Conservation (phyloP, 1,139 yeast species). For the Yamadazyma oceani region DNA sequence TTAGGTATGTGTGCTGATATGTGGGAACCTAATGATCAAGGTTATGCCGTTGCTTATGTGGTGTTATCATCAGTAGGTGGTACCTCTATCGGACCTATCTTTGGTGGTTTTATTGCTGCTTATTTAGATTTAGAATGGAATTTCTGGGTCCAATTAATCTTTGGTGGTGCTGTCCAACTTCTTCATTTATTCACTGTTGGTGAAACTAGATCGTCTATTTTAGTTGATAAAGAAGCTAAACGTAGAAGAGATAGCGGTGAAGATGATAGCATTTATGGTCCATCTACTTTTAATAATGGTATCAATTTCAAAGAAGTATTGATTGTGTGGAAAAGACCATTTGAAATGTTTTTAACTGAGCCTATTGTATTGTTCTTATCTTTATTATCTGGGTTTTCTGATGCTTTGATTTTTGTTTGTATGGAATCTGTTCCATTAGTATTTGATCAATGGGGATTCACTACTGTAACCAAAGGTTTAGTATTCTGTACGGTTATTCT, state of each 20-base stretch:
- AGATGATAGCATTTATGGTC: constrained; percentile 30
- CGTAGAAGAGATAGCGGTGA: constrained; percentile 31
- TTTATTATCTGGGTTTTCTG: constrained; percentile 37
- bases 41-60: constrained; percentile 36
- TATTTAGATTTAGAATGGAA: constrained; percentile 33
- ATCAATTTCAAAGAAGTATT: constrained; percentile 23
- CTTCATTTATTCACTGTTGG: constrained; percentile 31
- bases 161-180: constrained; percentile 31
- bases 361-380: constrained; percentile 39
- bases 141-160: constrained; percentile 39
- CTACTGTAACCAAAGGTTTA: constrained; percentile 26
- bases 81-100: constrained; percentile 35
- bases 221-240: constrained; percentile 34
- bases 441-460: constrained; percentile 27
- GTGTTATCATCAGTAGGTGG: constrained; percentile 41
- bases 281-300: constrained; percentile 22
- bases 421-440: constrained; percentile 36
- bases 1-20: constrained; percentile 41
- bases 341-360: constrained; percentile 35
- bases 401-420: constrained; percentile 39
- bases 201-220: constrained; percentile 32
- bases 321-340: constrained; percentile 34
- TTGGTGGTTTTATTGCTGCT: constrained; percentile 34
- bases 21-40: constrained; percentile 38
- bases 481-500: constrained; percentile 30